Base-by-base conservation (phyloP, 768 basidiomycete genomes). In the Mycena albidolilacea region DNA sequence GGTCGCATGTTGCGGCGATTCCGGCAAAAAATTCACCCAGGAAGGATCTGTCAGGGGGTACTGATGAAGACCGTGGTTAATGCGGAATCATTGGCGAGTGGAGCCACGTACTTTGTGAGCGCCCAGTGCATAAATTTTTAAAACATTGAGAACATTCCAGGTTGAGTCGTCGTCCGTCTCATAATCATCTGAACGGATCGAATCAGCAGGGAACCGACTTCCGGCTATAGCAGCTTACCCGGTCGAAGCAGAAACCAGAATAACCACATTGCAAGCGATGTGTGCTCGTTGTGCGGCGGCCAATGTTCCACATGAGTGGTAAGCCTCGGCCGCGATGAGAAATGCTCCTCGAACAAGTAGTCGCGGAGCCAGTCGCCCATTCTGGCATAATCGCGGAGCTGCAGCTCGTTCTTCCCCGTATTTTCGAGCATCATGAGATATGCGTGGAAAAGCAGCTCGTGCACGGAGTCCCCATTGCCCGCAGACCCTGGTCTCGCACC, bases 381-480 rank as follows among this genome's bases (percentile, higher is more conserved):
- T 50, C 79, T 77, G 7, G 89, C 93, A 77, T 91, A 94, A 30
- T 90, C 89, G n/a, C 89, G 79, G n/a, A 95, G 86, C 78, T 95
- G 94, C 57, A 61, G 79, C 75, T 88, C 88, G 75, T 95, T 95
- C 78, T 88, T 91, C 54, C 90, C 92, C 38, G 92, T 92, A 75
- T 94, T 92, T 83, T 96, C 95, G 59, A 96, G 83, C 86, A 95
- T 88, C 90, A 96, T 90, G 46, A 94, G 81, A 78, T 93, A 95
- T 37, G 90, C 87, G 38, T 88, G 87, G 85, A 90, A 92, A 7
- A 95, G 87, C 15, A 89, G 78, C n/a, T 90, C 85, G 30, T 84
- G 82, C 43, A 87, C 77, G 17, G 76, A 75, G 21, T 81, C 80
- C n/a, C 73, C 67, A 14, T 79, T 77, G 7, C 75, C 77, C 55